A percentile compares a stretch with the other conserved stretches of the same genome.
Conservation (phyloP, 2,329 filamentous ascomycete genomes). For the Nigrospora osmanthi region DNA sequence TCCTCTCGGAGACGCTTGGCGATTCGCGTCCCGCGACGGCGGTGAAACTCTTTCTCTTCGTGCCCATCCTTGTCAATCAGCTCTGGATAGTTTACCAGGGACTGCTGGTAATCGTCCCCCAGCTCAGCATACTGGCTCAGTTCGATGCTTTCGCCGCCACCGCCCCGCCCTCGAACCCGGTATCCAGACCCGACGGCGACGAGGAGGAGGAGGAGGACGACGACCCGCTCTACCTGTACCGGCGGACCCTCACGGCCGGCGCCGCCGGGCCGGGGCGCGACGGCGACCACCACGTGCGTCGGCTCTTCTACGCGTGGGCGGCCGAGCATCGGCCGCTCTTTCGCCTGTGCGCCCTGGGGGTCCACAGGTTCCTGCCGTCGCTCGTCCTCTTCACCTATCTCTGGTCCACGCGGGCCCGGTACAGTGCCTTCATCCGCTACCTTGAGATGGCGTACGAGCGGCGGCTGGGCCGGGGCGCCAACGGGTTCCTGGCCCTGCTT, state of each 20-base stretch:
- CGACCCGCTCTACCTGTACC: neutral
- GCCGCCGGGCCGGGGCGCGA: neutral
- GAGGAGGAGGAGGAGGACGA: no score
- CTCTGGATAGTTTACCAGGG: neutral
- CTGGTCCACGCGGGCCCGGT: neutral
- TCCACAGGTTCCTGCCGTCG: neutral
- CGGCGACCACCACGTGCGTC: neutral
- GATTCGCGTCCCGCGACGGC: no score
- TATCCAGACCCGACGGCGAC: neutral
- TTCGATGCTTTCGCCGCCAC: neutral
- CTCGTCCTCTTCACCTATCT: neutral
- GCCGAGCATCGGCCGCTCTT: neutral
- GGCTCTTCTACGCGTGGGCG: neutral
- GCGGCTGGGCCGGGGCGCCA: neutral
- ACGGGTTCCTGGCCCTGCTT: slow-evolving; percentile 1
- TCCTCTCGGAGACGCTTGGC: no score
- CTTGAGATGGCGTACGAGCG: slow-evolving; percentile 2
- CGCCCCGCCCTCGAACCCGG: neutral
- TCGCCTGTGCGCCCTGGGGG: neutral
- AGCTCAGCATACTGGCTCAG: neutral
- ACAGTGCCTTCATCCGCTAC: slow-evolving; percentile 1
- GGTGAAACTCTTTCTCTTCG: neutral
- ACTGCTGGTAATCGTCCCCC: neutral
- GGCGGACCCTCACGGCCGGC: neutral
- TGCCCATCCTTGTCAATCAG: neutral